Percentiles rank a stretch among this genome's conserved stretches.
Conservation (phyloP, 139 green algal genomes). For the Picochlorum costavermella region DNA sequence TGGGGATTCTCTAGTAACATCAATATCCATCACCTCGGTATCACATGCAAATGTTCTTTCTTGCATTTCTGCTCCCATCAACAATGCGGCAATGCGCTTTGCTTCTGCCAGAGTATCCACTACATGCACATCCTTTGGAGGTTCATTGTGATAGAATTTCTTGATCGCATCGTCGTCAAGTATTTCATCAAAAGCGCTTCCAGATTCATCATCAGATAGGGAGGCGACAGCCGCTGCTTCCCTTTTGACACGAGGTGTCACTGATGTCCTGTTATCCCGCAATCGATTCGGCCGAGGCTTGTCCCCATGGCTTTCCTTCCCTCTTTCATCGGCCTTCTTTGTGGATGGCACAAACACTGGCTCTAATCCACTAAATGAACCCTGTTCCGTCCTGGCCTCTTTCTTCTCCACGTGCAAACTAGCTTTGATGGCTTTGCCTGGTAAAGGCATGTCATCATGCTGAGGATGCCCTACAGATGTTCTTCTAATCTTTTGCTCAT, state of each 20-base stretch:
- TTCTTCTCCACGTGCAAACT: too few species aligned
- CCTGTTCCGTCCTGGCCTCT: too few species aligned
- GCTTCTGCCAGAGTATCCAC: slow-evolving; percentile 28
- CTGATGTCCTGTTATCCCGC: too few species aligned
- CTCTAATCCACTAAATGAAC: too few species aligned
- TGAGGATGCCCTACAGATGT: too few species aligned
- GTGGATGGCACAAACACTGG: too few species aligned
- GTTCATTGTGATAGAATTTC: slow-evolving; percentile 18
- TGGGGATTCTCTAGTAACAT: slow-evolving; percentile 77
- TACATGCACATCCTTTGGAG: slow-evolving; percentile 30
- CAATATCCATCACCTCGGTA: slow-evolving; percentile 84
- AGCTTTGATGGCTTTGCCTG: too few species aligned
- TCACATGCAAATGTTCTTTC: slow-evolving; percentile 69
- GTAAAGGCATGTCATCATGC: too few species aligned
- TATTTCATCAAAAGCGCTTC: slow-evolving; percentile 1
- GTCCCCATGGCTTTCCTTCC: too few species aligned
- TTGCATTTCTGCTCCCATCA: slow-evolving; percentile 3
- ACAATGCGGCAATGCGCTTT: slow-evolving; percentile 3
- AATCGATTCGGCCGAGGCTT: too few species aligned
- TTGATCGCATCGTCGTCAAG: slow-evolving; percentile 8
- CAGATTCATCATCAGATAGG: not conserved
- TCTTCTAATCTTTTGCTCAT: not conserved
- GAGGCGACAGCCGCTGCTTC: not conserved
- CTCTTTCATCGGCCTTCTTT: too few species aligned
- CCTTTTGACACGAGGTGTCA: too few species aligned